Conservation (phyloP, 1,139 yeast species). For the Nakaseomyces bracarensis region DNA sequence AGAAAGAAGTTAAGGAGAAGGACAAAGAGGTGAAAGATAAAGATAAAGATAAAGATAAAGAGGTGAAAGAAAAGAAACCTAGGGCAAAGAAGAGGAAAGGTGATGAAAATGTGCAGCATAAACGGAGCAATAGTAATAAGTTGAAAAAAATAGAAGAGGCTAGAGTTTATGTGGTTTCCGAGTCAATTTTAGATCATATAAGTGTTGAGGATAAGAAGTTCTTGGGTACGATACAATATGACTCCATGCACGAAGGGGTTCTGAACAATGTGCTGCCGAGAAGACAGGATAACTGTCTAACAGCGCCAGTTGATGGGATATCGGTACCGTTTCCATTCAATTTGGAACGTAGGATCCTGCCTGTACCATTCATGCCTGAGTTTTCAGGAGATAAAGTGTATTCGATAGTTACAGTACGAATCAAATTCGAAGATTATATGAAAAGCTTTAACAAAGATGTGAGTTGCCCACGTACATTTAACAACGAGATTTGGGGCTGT, state of each 20-base stretch:
- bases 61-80: slow-evolving; percentile 3
- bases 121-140: slow-evolving; percentile 1
- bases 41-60: slow-evolving; percentile 4
- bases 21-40: slow-evolving; percentile 7
- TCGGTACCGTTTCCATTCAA: slow-evolving; percentile 27
- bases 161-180: slow-evolving; percentile 10
- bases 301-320: neutral
- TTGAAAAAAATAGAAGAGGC: slow-evolving; percentile 7
- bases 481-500: slow-evolving; percentile 82
- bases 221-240: slow-evolving; percentile 21
- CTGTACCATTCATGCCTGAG: slow-evolving; percentile 27
- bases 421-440: slow-evolving; percentile 20
- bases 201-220: slow-evolving; percentile 11
- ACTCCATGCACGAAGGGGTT: slow-evolving; percentile 20
- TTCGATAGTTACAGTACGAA: slow-evolving; percentile 17
- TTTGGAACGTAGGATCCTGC: slow-evolving; percentile 12
- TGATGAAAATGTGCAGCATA: neutral
- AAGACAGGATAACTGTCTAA: neutral
- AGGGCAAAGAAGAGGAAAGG: slow-evolving; percentile 3
- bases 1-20: slow-evolving; percentile 7
- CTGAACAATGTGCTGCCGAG: slow-evolving; percentile 5
- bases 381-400: slow-evolving; percentile 19
- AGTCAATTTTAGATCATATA: slow-evolving; percentile 10
- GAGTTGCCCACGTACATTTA: slow-evolving; percentile 24
- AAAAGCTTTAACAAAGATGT: slow-evolving; percentile 26